These are phyloP conservation scores for Aspergillus fijiensis DNA, from an alignment of 2,329 filamentous ascomycete genomes.

Conservation along the genomic window DNA sequence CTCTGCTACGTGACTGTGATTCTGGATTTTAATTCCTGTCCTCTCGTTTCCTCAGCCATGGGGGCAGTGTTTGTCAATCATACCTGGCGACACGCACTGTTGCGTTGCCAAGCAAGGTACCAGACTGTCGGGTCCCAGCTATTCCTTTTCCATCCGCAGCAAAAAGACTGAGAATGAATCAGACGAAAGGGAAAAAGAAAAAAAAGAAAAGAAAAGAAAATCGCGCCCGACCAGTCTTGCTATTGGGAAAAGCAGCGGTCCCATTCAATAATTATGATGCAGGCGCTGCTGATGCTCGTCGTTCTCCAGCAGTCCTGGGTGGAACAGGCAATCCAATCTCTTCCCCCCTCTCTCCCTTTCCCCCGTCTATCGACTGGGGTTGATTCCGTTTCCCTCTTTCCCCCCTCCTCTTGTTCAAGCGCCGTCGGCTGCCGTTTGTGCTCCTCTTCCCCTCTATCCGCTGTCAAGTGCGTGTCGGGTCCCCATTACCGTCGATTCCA, in stretches of 20 bases:
- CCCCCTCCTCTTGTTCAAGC: neutral
- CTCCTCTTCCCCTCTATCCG: conserved; percentile 2
- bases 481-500: neutral
- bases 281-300: conserved; percentile 11
- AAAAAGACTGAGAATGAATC: conserved; percentile 8
- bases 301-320: conserved; percentile 6
- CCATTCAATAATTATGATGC: conserved; percentile 11
- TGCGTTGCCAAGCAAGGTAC: conserved; percentile 34
- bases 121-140: conserved; percentile 35
- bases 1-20: neutral
- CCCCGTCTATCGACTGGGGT: neutral
- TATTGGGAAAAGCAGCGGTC: conserved; percentile 17
- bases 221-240: conserved; percentile 15
- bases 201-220: conserved; percentile 10
- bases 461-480: neutral
- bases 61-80: conserved; percentile 34
- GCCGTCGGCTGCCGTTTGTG: neutral
- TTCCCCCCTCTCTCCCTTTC: conserved; percentile 4
- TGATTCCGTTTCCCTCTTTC: neutral
- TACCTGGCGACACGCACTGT: conserved; percentile 33
- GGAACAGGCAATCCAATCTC: neutral
- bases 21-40: conserved; percentile 4
- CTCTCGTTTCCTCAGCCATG: conserved; percentile 12
- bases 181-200: neutral
- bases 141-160: conserved; percentile 23